Evolutionary conservation across 208 protist species (phyloP), one percentile per base, ranked within the genome.

Genomic region (Trypanosoma cruzi): DNA sequence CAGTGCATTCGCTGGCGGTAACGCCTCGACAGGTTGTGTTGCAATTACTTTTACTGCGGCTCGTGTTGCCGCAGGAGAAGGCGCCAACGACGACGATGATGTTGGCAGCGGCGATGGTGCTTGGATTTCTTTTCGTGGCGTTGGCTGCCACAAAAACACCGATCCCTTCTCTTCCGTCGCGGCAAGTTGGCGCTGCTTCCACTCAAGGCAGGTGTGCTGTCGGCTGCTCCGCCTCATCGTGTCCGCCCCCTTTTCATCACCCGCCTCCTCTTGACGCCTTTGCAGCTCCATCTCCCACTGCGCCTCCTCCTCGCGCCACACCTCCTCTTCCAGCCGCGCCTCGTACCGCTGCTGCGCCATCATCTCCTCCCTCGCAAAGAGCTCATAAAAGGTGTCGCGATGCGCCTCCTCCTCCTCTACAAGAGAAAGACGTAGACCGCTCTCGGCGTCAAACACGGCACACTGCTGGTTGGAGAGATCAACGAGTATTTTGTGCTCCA

Each of bases 301-400:
- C 7, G 49, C 58, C 48, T 86, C 75, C 60, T 86, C 84, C 24
- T 64, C 69, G 16, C 44, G 44, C 84, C 79, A 82, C 31, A 64
- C 78, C 49, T 76, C 79, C 24, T 73, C 83, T 40, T 85, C 76
- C 28, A 75, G 54, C 0, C 73, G 42, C 26, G 68, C 71, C 10
- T 73, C 71, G 4, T 67, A 75, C 10, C 73, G 62, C 53, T 46
- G 55, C 7, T 64, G 34, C 3, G 63, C 31, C 55, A 65, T 66
- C 29, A 82, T 26, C 24, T 82, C 66, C 31, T 62, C 60, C 48
- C 32, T 70, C 11, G 68, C 75, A 63, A 62, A 80, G 18, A 49
- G 16, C 50, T 80, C 75, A 32, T 80, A 71, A 7, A 75, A n/a
- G 18, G 34, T 42, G 46, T 80, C 68, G 0, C 75, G 66, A 11